phyloP scores from a whole-genome alignment of 2,329 filamentous ascomycete genomes.

The Plenodomus biglobosus region DNA sequence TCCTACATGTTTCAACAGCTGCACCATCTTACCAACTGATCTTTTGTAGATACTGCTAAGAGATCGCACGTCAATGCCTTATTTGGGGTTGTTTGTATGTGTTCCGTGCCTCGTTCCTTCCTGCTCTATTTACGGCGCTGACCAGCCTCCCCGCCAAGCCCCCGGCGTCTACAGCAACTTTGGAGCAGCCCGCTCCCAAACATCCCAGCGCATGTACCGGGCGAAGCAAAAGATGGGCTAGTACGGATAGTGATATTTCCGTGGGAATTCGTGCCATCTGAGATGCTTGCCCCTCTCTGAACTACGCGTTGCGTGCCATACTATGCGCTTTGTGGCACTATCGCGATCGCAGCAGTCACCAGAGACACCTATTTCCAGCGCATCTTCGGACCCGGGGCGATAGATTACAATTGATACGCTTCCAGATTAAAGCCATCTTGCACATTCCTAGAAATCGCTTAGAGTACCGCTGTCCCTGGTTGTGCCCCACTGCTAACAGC shows the following conservation, averaged over 20 bases:
- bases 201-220: neutral
- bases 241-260: neutral
- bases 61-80: neutral
- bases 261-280: neutral
- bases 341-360: neutral
- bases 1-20: neutral
- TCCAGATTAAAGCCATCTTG: no score
- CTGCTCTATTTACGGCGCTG: slow-evolving; percentile 29
- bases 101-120: neutral
- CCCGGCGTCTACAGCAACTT: slow-evolving; percentile 4
- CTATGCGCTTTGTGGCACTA: neutral
- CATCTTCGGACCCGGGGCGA: no score
- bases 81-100: neutral
- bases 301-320: neutral
- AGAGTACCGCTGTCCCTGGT: neutral
- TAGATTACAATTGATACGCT: no score
- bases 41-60: neutral
- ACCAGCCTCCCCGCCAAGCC: slow-evolving; percentile 23
- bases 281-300: neutral
- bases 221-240: neutral
- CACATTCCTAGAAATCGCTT: neutral
- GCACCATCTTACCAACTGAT: neutral
- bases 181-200: slow-evolving; percentile 4
- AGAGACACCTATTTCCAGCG: no score
- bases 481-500: neutral